Base-by-base conservation (phyloP, 768 basidiomycete genomes). In the Lactarius hatsudake region DNA sequence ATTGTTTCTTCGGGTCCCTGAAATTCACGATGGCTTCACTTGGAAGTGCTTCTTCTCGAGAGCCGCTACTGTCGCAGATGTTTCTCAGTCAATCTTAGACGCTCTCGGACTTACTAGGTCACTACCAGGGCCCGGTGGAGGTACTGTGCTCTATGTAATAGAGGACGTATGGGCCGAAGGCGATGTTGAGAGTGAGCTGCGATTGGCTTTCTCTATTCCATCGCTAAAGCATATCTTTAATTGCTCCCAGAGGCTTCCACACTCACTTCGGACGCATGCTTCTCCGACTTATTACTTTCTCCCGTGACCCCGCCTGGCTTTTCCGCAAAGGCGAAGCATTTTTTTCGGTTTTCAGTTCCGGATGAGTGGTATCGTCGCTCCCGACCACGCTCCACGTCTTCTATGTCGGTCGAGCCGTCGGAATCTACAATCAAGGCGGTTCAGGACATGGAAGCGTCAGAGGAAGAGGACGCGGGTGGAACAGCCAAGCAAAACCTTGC, bases 321-420 rank as follows among this genome's bases (percentile, higher is more conserved):
- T 69, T 76, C 78, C n/a, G 71, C 77, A 4, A 70, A 74, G 34
- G 81, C 82, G 1, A 78, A 72, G 23, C 84, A 84, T 10, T 73
- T 70, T 9, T 85, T 89, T 72, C 81, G 82, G 32, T 83, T 93
- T 63, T 89, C 87, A 68, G 85, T 94, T 9, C 89, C 89, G 2
- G 89, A 89, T 62, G 87, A 89, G 73, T 93, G 88, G 92, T 93
- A 86, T 75, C 85, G 86, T 64, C 84, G 89, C 20, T 85, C 86
- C 23, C 89, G 83, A 68, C 82, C 86, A 8, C 84, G 85, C 0
- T 79, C 76, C 45, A 72, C 81, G 2, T 84, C 86, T 2, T 76
- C 77, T 17, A 74, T 79, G 28, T 83, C 84, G 0, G 61, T 78
- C 10, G 81, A 81, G 40, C 83, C 85, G 3, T 86, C 86, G 2